Conservation (phyloP, 83 land plant genomes). For the Diphasiastrum complanatum region DNA sequence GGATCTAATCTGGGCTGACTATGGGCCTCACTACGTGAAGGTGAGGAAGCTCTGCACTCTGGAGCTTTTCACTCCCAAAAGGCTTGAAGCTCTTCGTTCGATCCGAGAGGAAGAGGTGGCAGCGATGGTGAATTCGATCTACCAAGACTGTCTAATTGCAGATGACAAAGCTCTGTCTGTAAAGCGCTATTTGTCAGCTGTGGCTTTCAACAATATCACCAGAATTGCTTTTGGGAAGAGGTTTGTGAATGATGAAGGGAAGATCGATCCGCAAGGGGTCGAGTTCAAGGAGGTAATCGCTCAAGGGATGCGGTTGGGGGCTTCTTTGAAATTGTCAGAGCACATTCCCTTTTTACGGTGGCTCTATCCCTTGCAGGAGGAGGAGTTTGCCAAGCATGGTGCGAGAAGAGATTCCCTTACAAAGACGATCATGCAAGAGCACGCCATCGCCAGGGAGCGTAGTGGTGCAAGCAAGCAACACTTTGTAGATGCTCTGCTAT, state of each 20-base stretch:
- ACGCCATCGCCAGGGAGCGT: constrained; percentile 43
- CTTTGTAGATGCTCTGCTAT: constrained; percentile 89
- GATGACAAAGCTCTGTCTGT: constrained; percentile 38
- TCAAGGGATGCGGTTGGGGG: constrained; percentile 76
- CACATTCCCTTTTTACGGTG: constrained; percentile 79
- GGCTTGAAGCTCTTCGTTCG: constrained; percentile 64
- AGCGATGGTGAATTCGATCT: constrained; percentile 80
- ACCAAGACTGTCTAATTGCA: constrained; percentile 37
- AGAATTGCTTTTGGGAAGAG: constrained; percentile 88
- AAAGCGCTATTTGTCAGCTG: constrained; percentile 55
- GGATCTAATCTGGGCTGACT: constrained; percentile 98
- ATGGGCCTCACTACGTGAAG: constrained; percentile 94
- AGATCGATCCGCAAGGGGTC: constrained; percentile 66
- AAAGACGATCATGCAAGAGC: constrained; percentile 80
- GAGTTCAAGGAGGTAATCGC: constrained; percentile 78
- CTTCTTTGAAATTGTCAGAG: constrained; percentile 66
- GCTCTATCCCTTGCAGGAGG: constrained; percentile 86
- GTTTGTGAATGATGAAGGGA: constrained; percentile 65
- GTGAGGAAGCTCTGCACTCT: constrained; percentile 89
- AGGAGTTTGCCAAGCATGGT: constrained; percentile 59
- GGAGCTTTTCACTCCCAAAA: constrained; percentile 84
- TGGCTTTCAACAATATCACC: constrained; percentile 95
- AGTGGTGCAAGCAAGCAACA: constrained; percentile 60
- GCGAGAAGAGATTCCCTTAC: constrained; percentile 65
- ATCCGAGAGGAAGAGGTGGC: constrained; percentile 86